These are phyloP conservation scores for Erysimum cheiri DNA, from an alignment of 441 rosid genomes.

Conservation along the genomic window DNA sequence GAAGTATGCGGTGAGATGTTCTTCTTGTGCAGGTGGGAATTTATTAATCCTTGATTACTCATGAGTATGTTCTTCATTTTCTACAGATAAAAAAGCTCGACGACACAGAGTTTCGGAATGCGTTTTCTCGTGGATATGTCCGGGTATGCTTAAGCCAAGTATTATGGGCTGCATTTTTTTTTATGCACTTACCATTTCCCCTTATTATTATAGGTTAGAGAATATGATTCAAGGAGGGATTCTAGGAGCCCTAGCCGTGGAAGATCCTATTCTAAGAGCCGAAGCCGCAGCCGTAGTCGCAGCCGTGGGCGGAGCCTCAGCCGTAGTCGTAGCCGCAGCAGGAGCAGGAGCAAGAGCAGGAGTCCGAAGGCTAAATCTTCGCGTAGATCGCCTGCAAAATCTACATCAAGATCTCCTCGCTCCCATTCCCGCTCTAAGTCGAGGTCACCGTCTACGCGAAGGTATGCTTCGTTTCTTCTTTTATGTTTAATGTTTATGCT, in stretches of 20 bases:
- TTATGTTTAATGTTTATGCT: slow-evolving; percentile 16
- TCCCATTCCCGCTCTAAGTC: slow-evolving; percentile 69
- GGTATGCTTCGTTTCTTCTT: slow-evolving; percentile 52
- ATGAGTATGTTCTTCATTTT: slow-evolving; percentile 18
- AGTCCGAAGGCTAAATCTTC: slow-evolving; percentile 78
- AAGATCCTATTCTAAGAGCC: slow-evolving; percentile 71
- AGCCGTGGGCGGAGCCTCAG: slow-evolving; percentile 64
- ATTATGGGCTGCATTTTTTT: background rate
- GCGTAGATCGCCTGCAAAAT: slow-evolving; percentile 67
- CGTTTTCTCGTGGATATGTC: slow-evolving; percentile 84
- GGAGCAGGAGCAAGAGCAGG: slow-evolving; percentile 82
- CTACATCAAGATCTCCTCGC: slow-evolving; percentile 72
- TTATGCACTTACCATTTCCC: slow-evolving; percentile 8
- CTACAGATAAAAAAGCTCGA: slow-evolving; percentile 84
- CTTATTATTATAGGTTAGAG: slow-evolving; percentile 60
- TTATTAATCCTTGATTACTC: slow-evolving; percentile 17
- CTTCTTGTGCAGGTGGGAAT: slow-evolving; percentile 18
- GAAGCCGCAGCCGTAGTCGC: slow-evolving; percentile 52
- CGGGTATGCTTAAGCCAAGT: slow-evolving; percentile 60
- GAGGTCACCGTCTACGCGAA: slow-evolving; percentile 67
- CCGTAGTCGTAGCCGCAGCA: slow-evolving; percentile 65
- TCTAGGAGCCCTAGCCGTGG: slow-evolving; percentile 91
- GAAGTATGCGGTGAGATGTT: slow-evolving; percentile 75
- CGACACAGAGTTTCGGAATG: slow-evolving; percentile 92
- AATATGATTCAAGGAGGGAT: slow-evolving; percentile 85